Evolutionary conservation across 176 grass and related monocot species (phyloP).

Genomic region (Zea luxurians): DNA sequence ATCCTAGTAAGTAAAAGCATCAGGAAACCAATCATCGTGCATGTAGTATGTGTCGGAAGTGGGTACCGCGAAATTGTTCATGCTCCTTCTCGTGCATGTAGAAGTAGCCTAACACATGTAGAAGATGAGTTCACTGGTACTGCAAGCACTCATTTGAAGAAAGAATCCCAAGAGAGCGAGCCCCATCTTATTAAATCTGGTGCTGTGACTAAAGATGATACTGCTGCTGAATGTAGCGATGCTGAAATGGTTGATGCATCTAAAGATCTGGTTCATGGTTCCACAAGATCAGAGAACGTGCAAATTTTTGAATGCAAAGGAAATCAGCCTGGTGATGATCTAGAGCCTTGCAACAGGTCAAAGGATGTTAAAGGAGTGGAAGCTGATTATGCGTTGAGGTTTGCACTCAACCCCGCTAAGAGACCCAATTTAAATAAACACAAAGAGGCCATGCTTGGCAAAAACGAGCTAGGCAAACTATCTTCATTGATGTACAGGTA

Average conservation of each 20-base stretch:
- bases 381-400: constrained; percentile 85
- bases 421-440: constrained; percentile 81
- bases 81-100: too few species aligned
- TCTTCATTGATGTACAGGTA: constrained; percentile 96
- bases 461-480: constrained; percentile 86
- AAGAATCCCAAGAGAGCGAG: constrained; percentile 54
- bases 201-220: constrained; percentile 42
- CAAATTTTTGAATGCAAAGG: constrained; percentile 55
- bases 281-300: constrained; percentile 30
- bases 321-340: constrained; percentile 54
- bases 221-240: constrained; percentile 43
- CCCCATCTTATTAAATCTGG: constrained; percentile 36
- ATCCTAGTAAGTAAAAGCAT: too few species aligned
- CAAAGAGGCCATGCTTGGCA: constrained; percentile 93
- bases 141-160: constrained; percentile 46
- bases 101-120: constrained; percentile 53
- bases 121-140: constrained; percentile 45
- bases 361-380: constrained; percentile 90
- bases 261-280: constrained; percentile 47
- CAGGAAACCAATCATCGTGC: too few species aligned
- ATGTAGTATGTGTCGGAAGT: too few species aligned
- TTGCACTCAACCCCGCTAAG: constrained; percentile 74
- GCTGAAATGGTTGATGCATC: constrained; percentile 52
- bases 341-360: constrained; percentile 52
- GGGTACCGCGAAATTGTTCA: too few species aligned